These are phyloP conservation scores for Trametes polyzona DNA, from an alignment of 1,284 basidiomycete genomes.

Conservation along the genomic window DNA sequence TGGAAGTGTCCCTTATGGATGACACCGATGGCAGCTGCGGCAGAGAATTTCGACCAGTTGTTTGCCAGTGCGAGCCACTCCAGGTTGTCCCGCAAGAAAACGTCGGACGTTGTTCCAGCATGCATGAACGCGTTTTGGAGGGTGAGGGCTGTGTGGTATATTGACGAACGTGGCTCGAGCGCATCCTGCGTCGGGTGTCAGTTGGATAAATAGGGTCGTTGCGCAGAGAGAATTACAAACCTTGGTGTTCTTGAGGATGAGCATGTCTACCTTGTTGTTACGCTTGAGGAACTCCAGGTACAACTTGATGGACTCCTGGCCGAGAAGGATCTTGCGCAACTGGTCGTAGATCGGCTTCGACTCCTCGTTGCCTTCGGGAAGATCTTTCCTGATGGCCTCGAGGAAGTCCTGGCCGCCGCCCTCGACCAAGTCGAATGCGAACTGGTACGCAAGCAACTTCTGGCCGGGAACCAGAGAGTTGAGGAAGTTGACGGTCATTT, in stretches of 20 bases:
- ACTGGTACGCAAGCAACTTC: slow-evolving; percentile 85
- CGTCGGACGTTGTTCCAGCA: slow-evolving; percentile 92
- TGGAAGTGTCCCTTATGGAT: slow-evolving; percentile 96
- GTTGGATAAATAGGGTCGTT: neutral
- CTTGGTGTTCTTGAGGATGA: slow-evolving; percentile 92
- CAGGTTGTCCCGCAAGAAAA: slow-evolving; percentile 91
- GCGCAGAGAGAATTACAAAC: slow-evolving; percentile 42
- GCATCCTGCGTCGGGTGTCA: slow-evolving; percentile 61
- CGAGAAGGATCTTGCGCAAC: slow-evolving; percentile 81
- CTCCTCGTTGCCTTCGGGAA: slow-evolving; percentile 69
- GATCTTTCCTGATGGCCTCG: slow-evolving; percentile 65
- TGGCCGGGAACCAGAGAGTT: slow-evolving; percentile 73
- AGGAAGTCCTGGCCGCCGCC: slow-evolving; percentile 93
- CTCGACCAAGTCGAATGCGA: slow-evolving; percentile 93
- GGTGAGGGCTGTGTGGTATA: slow-evolving; percentile 94
- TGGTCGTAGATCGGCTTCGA: slow-evolving; percentile 69
- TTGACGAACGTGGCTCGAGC: slow-evolving; percentile 92
- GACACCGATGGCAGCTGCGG: slow-evolving; percentile 92
- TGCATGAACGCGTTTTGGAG: slow-evolving; percentile 97
- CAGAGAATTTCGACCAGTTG: slow-evolving; percentile 98
- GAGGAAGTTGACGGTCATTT: slow-evolving; percentile 74
- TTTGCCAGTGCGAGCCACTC: slow-evolving; percentile 93
- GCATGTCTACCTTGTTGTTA: slow-evolving; percentile 90
- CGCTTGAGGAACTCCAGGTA: slow-evolving; percentile 94
- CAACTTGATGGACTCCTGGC: slow-evolving; percentile 88